Base-by-base conservation (phyloP, 768 basidiomycete species). In the Mycena rosella region DNA sequence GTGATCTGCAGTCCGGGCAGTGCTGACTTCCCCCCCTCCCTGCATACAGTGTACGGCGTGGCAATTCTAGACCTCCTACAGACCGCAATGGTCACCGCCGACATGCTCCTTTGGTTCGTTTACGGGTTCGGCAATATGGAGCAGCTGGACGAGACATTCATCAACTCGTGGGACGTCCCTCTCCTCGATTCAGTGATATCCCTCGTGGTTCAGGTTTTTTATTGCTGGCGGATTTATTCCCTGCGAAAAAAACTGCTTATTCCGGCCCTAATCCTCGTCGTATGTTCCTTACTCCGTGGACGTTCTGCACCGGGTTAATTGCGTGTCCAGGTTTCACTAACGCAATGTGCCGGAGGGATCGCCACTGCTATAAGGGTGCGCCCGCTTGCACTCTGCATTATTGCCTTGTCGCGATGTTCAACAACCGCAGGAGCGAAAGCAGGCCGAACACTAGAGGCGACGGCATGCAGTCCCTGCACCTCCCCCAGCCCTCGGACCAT, bases 61-160 rank as follows among this genome's bases (percentile, higher is more conserved):
- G 69, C 61, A 58, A n/a, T 74, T 7, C 27, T 71, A n/a, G 73
- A 74, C 15, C 17, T 65, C 10, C 18, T 72, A 14, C 73, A 74
- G 32, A 72, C 73, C 11, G 40, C 36, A 38, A 44, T 74, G 30
- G 36, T 65, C 26, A 72, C 73, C 26, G 71, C 72, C 6, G 74
- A 75, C 60, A 72, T 69, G 17, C 69, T 74, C 51, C 73, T 72
- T 26, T 75, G 74, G 74, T 75, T 70, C 40, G 74, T 68, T 1
- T 68, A 66, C 34, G 74, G 74, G 15, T 75, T 68, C 36, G 74
- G 74, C 22, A 52, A 75, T 40, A 67, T 68, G 51, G 36, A 38
- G 10, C 7, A 13, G 11, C 58, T 75, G 8, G 52, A 59, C 54
- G 40, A 70, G 10, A 61, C 68, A 1, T 70, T 70, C 27, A 32